A percentile compares a stretch with the other conserved stretches of the same genome.
Evolutionary conservation across 2,329 filamentous ascomycete genomes (phyloP).

Genomic region (Bipolaris victoriae): DNA sequence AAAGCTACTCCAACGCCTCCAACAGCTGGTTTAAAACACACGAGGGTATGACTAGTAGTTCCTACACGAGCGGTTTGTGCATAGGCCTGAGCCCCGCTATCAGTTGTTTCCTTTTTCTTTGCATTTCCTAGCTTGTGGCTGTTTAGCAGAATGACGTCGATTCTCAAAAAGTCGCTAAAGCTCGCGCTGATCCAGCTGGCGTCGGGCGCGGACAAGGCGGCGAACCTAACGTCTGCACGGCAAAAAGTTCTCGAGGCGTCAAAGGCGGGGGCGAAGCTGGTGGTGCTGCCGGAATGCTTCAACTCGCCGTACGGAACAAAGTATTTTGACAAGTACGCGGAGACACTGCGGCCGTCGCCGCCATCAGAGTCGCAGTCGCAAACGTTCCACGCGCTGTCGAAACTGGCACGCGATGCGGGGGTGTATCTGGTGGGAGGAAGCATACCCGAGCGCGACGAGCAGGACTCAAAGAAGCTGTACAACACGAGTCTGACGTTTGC

Average conservation of each 20-base stretch:
- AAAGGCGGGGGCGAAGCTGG: conserved; percentile 74
- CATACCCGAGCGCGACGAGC: conserved; percentile 79
- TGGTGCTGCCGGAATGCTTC: conserved; percentile 97
- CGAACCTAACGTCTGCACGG: conserved; percentile 82
- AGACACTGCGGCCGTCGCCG: conserved; percentile 80
- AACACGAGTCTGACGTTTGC: conserved; percentile 89
- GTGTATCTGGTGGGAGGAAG: conserved; percentile 89
- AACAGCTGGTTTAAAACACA: background rate
- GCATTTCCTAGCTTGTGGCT: no score
- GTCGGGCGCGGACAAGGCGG: conserved; percentile 72
- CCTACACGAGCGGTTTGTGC: no score
- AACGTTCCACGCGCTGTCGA: conserved; percentile 82
- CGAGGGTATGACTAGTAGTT: background rate
- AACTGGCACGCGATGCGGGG: conserved; percentile 77
- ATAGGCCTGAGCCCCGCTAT: no score
- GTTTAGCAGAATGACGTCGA: conserved; percentile 28
- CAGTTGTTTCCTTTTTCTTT: no score
- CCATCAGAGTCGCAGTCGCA: conserved; percentile 74
- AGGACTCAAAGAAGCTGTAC: conserved; percentile 70
- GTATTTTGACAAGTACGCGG: conserved; percentile 91
- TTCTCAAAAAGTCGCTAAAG: conserved; percentile 48
- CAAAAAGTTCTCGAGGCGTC: conserved; percentile 84
- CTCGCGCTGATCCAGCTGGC: conserved; percentile 58
- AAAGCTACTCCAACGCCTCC: conserved; percentile 10
- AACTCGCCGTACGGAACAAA: conserved; percentile 95